phyloP scores from a whole-genome alignment of 371 early-diverging fungal genomes.

The Entomophthora muscae region DNA sequence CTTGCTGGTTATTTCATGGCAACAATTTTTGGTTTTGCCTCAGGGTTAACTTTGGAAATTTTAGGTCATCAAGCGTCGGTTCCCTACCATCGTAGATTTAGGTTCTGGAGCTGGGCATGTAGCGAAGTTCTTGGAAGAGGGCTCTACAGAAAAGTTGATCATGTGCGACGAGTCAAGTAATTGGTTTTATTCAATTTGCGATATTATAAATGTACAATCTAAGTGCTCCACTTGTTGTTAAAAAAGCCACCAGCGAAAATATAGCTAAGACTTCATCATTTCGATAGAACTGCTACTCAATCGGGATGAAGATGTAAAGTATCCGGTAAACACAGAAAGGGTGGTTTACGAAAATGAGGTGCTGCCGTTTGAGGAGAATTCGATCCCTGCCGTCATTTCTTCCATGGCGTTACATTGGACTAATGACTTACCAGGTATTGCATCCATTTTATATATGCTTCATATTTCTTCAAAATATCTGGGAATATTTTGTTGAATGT shows the following conservation, averaged over 20 bases:
- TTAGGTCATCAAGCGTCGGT: slow-evolving; percentile 71
- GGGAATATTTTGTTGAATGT: too few species aligned
- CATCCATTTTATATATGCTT: too few species aligned
- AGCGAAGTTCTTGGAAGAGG: slow-evolving; percentile 54
- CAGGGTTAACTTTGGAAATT: too few species aligned
- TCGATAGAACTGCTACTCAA: slow-evolving; percentile 39
- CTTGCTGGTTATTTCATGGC: too few species aligned
- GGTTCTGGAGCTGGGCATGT: slow-evolving; percentile 83
- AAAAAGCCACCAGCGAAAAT: too few species aligned
- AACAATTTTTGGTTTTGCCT: too few species aligned
- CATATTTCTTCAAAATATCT: too few species aligned
- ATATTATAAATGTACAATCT: too few species aligned
- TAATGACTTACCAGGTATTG: slow-evolving; percentile 84
- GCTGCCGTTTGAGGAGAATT: slow-evolving; percentile 56
- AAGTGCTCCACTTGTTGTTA: too few species aligned
- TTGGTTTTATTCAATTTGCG: too few species aligned
- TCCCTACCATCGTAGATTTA: slow-evolving; percentile 68
- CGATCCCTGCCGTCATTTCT: slow-evolving; percentile 72
- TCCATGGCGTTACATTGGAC: slow-evolving; percentile 86
- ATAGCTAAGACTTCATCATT: too few species aligned
- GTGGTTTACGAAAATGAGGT: slow-evolving; percentile 67
- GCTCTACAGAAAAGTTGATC: slow-evolving; percentile 59
- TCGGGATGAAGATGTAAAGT: slow-evolving; percentile 32
- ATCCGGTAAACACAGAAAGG: slow-evolving; percentile 51
- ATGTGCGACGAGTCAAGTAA: slow-evolving; percentile 75